Evolutionary conservation across 768 basidiomycete species (phyloP).

Genomic region (Hericium rajendrae): DNA sequence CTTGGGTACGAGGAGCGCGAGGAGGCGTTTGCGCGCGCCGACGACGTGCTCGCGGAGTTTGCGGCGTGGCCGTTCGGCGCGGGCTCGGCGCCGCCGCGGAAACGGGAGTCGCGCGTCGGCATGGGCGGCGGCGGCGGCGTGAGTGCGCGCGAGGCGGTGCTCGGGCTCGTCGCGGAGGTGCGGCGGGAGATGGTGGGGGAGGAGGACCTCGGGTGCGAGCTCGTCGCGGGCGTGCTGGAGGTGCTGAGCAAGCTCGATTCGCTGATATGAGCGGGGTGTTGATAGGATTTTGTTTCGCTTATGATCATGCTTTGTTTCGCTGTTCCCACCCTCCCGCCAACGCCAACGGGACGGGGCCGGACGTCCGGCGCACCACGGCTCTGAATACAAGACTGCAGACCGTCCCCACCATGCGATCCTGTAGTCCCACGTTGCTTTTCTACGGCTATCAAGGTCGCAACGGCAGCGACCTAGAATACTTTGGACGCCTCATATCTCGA

Average conservation of each 20-base stretch:
- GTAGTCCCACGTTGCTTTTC: too few relatives aligned
- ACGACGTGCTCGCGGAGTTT: constrained; percentile 92
- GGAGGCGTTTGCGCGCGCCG: constrained; percentile 85
- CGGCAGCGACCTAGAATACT: too few relatives aligned
- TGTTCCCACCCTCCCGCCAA: too few relatives aligned
- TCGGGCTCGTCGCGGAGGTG: constrained; percentile 68
- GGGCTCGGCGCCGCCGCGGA: constrained; percentile 19
- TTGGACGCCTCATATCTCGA: too few relatives aligned
- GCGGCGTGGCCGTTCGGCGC: constrained; percentile 69
- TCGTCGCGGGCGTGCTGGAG: constrained; percentile 87
- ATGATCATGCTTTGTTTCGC: too few relatives aligned
- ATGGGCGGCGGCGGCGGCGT: constrained; percentile 38
- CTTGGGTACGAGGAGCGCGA: constrained; percentile 91
- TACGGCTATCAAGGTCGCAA: too few relatives aligned
- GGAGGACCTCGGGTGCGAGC: constrained; percentile 83
- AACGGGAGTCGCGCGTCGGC: constrained; percentile 39
- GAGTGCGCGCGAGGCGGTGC: constrained; percentile 52
- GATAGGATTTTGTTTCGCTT: too few relatives aligned
- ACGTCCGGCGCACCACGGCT: too few relatives aligned
- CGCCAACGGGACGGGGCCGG: too few relatives aligned
- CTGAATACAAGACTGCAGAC: too few relatives aligned
- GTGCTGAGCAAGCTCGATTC: constrained; percentile 91
- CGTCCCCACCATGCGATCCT: too few relatives aligned
- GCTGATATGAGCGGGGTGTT: constrained; percentile 37
- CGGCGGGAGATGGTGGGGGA: constrained; percentile 61